Base-by-base conservation (phyloP, 2,329 filamentous ascomycete genomes). In the Penicillium thymicola region DNA sequence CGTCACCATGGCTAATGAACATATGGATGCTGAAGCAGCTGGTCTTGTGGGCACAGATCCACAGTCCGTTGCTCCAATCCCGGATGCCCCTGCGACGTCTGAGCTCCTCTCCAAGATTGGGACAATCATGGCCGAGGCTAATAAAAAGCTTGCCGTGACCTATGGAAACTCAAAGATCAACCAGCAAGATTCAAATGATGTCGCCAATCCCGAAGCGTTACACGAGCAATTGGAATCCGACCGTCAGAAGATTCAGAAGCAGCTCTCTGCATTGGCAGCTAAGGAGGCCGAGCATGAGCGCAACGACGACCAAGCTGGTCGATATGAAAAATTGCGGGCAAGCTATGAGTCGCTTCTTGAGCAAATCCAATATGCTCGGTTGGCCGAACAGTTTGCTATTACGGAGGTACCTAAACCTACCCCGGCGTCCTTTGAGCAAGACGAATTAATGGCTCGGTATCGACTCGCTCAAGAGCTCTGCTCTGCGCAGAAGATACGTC, bases 91-190 rank as follows among this genome's bases (percentile, higher is more conserved):
- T 82, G 88, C 87, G 2, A 88, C 88, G 27, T 87, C 85, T 58
- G 85, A 85, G 4, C 82, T 92, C 10, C 85, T 89, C 55, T 82
- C 83, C 14, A 88, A 85, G 63, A 88, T 91, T 63, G 84, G 85
- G 5, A 83, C 86, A 4, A 78, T 89, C 6, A 83, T 92, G 58
- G 77, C 88, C 7, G 86, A 90, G 56, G 90, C 89, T 63, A 86
- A 90, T 60, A 84, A 86, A 64, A 86, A 88, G 60, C 78, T 92
- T 11, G 85, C 88, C 2, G 66, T 72, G 21, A 72, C 74, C 46
- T 78, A 79, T 50, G 81, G 82, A 27, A 89, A 89, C 69, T 87
- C 87, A 3, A 83, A 83, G 48, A 80, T 84, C 16, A 84, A 87
- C 54, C 79, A 90, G 16, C 79, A 80, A 52, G 71, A 71, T 42